Evolutionary conservation across 2,329 filamentous ascomycete genomes (phyloP), one percentile per base, ranked within the genome.

Genomic region (Penicillium sp.): DNA sequence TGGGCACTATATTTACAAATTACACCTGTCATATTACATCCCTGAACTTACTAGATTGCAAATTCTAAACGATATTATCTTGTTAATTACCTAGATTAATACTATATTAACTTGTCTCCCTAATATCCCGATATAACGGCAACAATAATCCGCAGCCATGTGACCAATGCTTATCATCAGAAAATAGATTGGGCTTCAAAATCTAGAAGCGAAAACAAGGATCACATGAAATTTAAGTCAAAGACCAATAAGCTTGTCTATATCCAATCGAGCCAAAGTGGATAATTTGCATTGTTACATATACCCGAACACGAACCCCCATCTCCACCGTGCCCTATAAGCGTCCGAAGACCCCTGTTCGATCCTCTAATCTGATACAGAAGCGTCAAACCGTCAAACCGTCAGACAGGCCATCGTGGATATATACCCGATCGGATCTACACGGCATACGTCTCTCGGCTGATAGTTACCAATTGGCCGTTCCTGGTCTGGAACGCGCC

Each of bases 391-490:
- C 38, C n/a, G 23, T 46, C 50, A 38, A 49, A 34, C 38, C 2
- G 27, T 23, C 36, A 54, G 34, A 48, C 33, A n/a, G 10, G 4
- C 15, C 38, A 33, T 34, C 25, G 31, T 54, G 44, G 34, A 49
- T 23, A 31, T 33, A 21, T 36, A 36, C 10, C 45, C 46, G 52
- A 50, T 55, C 52, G n/a, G 52, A 43, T 55, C 46, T 19, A 36
- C 45, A 16, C 10, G 2, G 19, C 8, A 38, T 27, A 27, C 13
- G 19, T n/a, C 27, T 40, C 34, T 48, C n/a, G 23, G 25, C 19
- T 31, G 21, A 10, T 25, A 21, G 6, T 15, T 31, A 21, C 34
- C 36, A 38, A 15, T 27, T 27, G 13, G 36, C 15, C 13, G 11
- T n/a, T 21, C 13, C 15, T 15, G 36, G 36, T 49, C 52, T 34